Conservation (phyloP, 345 rosid genomes). For the Arabis hirsuta region DNA sequence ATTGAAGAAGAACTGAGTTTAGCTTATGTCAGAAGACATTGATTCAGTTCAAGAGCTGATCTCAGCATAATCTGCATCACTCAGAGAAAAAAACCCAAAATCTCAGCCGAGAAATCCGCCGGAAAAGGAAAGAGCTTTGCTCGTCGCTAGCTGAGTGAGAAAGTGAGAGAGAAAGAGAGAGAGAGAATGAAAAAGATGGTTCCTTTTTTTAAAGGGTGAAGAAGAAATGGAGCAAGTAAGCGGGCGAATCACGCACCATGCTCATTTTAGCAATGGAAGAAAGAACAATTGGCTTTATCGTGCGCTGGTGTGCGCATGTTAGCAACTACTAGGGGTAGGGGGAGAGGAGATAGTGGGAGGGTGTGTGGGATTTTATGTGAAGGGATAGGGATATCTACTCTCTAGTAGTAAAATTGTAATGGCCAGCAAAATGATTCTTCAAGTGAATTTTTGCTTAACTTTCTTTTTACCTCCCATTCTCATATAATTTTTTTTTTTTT, state of each 20-base stretch:
- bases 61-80: constrained; percentile 41
- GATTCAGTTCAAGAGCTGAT: constrained; percentile 40
- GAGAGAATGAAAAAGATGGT: constrained; percentile 33
- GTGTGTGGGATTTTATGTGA: too few species aligned
- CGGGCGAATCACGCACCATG: constrained; percentile 46
- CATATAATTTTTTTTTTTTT: too few species aligned
- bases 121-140: constrained; percentile 18
- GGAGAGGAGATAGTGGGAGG: too few species aligned
- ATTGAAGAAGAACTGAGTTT: constrained; percentile 28
- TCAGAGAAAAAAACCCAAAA: constrained; percentile 10
- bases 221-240: constrained; percentile 29
- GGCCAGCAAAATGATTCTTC: constrained; percentile 87
- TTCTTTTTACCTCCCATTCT: constrained; percentile 15
- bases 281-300: neutral
- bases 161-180: neutral
- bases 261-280: constrained; percentile 45
- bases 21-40: constrained; percentile 95
- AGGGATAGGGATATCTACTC: too few species aligned
- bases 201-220: constrained; percentile 30
- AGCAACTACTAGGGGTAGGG: neutral
- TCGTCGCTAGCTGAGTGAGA: neutral
- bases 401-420: constrained; percentile 34
- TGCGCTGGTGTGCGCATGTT: constrained; percentile 42
- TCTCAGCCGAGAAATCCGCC: constrained; percentile 32
- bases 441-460: constrained; percentile 51